Evolutionary conservation across 83 land plant genomes (phyloP), one percentile per base, ranked within the genome.

Genomic region (Thuja plicata): DNA sequence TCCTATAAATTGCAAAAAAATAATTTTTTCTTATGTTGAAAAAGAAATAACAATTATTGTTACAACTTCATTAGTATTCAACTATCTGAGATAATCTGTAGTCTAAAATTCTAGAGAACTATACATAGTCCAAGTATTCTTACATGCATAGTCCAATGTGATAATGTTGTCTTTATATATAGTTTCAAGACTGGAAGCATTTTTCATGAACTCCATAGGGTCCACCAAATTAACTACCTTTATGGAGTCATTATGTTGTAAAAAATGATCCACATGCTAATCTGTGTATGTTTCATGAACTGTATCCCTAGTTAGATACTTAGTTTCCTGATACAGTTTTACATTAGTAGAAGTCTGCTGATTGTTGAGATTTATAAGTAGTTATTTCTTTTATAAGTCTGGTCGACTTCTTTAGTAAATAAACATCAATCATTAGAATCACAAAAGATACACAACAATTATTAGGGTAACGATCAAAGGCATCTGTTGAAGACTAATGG

Each of bases 41-140:
- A 41, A 82, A 24, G 3, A 8, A 24, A 15, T 27, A 40, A 3
- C 50, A 27, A 45, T 12, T 27, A 52, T 46, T 82, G 54, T 82
- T 45, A 82, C 52, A 45, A 9, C 85, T n/a, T 46, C 50, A 24
- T 17, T 10, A 45, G 34, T 10, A 82, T 50, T 45, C 85, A 27
- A 27, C 11, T 82, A n/a, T 82, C 85, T 82, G 54, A 82, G 52
- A 43, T 82, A 4, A 82, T 46, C 30, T 45, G 1, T 34, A 82
- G 1, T 82, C 46, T 45, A 50, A 27, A 45, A 82, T 45, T 82
- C 34, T 10, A 13, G 50, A 82, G 34, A 45, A n/a, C 52, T 82
- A 81, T 82, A 27, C n/a, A n/a, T n/a, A n/a, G n/a, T n/a, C n/a
- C n/a, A n/a, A n/a, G 85, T 50, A 82, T 45, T 46, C 46, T 82